These are phyloP conservation scores for Ochetophila trinervis DNA, from an alignment of 306 rosid species.

Conservation along the genomic window DNA sequence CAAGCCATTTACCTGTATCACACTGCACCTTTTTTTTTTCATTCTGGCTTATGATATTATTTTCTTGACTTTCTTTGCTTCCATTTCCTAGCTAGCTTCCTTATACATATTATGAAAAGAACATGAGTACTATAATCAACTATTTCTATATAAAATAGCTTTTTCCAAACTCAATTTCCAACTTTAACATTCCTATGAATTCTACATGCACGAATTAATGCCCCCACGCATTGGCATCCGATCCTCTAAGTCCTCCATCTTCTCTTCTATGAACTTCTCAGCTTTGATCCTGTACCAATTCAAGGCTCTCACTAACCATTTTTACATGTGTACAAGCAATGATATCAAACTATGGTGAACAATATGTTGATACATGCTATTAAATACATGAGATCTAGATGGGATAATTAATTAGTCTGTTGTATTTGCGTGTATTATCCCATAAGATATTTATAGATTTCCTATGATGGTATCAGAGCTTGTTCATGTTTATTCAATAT, in stretches of 20 bases:
- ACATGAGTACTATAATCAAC: constrained; percentile 64
- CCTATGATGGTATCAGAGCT: too few species aligned
- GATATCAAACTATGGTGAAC: too few species aligned
- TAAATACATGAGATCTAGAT: too few species aligned
- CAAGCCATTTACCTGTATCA: constrained; percentile 60
- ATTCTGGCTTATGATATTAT: constrained; percentile 49
- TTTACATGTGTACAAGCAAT: constrained; percentile 60
- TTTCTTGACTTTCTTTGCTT: constrained; percentile 63
- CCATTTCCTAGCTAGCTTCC: constrained; percentile 73
- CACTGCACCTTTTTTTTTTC: constrained; percentile 76
- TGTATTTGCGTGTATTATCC: too few species aligned
- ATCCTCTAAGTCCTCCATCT: constrained; percentile 56
- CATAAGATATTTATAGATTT: too few species aligned
- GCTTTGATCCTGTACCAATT: constrained; percentile 48
- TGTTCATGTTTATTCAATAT: too few species aligned
- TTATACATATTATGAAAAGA: constrained; percentile 60
- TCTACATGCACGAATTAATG: constrained; percentile 72
- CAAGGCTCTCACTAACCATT: constrained; percentile 57
- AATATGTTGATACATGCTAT: too few species aligned
- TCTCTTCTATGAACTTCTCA: constrained; percentile 71
- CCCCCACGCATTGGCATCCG: constrained; percentile 79
- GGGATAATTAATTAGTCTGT: too few species aligned
- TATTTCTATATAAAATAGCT: constrained; percentile 49
- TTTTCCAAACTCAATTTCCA: constrained; percentile 62
- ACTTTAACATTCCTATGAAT: constrained; percentile 51